Base-by-base conservation (phyloP, 768 basidiomycete species). In the Boletellus sp. region DNA sequence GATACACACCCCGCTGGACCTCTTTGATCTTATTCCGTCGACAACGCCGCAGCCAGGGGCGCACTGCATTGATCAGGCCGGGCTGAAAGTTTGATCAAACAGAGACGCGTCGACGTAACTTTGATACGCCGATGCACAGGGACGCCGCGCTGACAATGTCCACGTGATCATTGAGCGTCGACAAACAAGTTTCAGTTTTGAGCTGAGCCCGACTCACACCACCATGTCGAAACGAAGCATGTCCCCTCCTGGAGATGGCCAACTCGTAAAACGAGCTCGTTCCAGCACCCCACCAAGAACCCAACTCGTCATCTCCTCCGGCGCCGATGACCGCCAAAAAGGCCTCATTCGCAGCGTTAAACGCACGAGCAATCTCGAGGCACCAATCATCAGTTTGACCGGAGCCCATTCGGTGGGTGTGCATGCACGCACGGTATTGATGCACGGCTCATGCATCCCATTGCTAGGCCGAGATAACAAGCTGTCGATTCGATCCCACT, bases 401-500 rank as follows among this genome's bases (percentile, higher is more conserved):
- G 90, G 95, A 2, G 85, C 93, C 5, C 93, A 96, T 71, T 78
- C 83, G 42, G 90, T 94, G 69, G 60, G 87, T 74, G 20, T 11
- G 22, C 2, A 13, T 17, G 22, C 16, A 9, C 22, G n/a, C 22
- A 6, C 4, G 15, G 31, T 32, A 3, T 45, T 19, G 11, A 20
- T 59, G 12, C 13, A 17, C 10, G 10, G 6, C 41, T 51, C 16
- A 47, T 28, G 6, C n/a, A 6, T 8, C 6, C 26, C 22, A 13
- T 39, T 23, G 19, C 36, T 42, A 88, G 86, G 84, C 77, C 8
- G 96, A 99, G 72, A 90, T 97, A 54, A 56, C 94, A 55, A 89
- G 89, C 57, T 91, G 93, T 72, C 80, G 91, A 58, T 98, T 98
- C 65, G 92, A 95, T 62, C 92, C 94, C 13, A 87, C 87, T 3